Base-by-base conservation (phyloP, 768 basidiomycete genomes). In the Mycena chlorophos region DNA sequence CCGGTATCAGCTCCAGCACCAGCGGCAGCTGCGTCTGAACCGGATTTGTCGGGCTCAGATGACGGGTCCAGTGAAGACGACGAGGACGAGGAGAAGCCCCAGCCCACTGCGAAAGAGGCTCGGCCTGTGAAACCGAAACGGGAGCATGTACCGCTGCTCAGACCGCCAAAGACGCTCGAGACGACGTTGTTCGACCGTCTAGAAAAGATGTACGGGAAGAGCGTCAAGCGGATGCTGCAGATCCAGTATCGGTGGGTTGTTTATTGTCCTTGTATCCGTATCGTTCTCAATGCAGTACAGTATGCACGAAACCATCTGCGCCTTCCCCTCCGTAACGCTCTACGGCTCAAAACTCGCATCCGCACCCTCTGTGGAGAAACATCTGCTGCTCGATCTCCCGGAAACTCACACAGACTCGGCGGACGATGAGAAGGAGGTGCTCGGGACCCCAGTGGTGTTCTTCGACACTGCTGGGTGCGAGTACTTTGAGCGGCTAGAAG, bases 401-500 rank as follows among this genome's bases (percentile, higher is more conserved):
- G 81, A 81, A 29, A 73, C 79, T 16, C 68, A 70, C 10, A 71
- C 77, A 2, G 73, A 70, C 23, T 75, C 75, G 1, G 86, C 87
- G 37, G 91, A 88, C 16, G 86, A 89, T 31, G 75, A 80, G 42
- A 84, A 81, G 57, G 96, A 96, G 52, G 69, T 83, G 3, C 73
- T 98, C 5, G 81, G 76, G 3, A 89, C 81, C 0, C 91, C 93
- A 0, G 82, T 98, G 2, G 84, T 95, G 2, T 99, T 98, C 69
- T 92, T 91, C 63, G 97, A 99, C 67, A 99, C 94, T 0, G 84
- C 91, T 3, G 94, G 94, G 0, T 94, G 91, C 63, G 94, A 97
- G 68, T 96, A 91, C 65, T 97, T 87, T 64, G 97, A 98, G 67
- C 76, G 91, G 16, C 67, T 84, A 0, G 89, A 91, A 28, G 87